Evolutionary conservation across 2,329 filamentous ascomycete genomes (phyloP), one percentile per base, ranked within the genome.

Genomic region (Cladosporium sphaerospermum): DNA sequence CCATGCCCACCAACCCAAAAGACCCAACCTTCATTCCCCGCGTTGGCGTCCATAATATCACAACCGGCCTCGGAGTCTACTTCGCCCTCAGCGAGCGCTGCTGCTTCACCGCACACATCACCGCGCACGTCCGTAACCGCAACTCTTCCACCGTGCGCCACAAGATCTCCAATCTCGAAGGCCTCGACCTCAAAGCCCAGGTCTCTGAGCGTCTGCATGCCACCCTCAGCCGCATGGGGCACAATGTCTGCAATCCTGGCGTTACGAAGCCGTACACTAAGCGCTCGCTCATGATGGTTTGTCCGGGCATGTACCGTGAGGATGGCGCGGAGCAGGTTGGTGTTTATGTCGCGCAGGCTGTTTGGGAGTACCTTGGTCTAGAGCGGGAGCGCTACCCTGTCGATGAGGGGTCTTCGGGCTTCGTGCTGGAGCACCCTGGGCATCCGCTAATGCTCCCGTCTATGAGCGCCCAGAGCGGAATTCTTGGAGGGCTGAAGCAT

Each of bases 151-250:
- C n/a, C 34, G n/a, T 39, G 16, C 45, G 45, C 33, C 34, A 47
- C 33, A 47, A n/a, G 14, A 8, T 47, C 33, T 47, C 45, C 45
- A n/a, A 28, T n/a, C 45, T 47, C 45, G 45, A 47, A 39, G 45
- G 45, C 33, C 33, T 19, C 18, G 33, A 47, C 11, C 45, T 47
- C 45, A 28, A 39, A 39, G 5, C 16, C 3, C 45, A 47, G 28
- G 14, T 47, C 19, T 13, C 19, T 34, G n/a, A 28, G 3, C 45
- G 45, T 10, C 10, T 47, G 1, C 45, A 46, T n/a, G 32, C 33
- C 14, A 37, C 31, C 44, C 33, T 46, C 7, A 36, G 32, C 9
- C 3, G 32, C n/a, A 36, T 46, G 32, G 33, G 33, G n/a, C 44
- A 36, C 44, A 46, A 46, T 28, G 33, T 36, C 32, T 13, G 9